Conservation (phyloP, 495 filamentous ascomycete genomes). For the Hyaloscypha hepaticicola region DNA sequence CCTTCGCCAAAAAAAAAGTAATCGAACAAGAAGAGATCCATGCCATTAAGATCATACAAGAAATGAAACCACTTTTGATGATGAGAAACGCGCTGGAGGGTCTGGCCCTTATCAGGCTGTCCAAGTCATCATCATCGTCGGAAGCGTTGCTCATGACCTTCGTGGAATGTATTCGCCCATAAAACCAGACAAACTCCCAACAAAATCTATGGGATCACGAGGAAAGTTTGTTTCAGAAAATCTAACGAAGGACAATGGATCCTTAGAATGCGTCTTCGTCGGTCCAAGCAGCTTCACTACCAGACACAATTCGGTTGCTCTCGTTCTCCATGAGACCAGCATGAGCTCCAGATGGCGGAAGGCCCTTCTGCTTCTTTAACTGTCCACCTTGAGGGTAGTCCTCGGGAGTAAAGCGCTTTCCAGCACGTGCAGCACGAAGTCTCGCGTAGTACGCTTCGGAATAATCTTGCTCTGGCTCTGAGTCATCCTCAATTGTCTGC, state of each 20-base stretch:
- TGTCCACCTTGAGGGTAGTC: constrained; percentile 44
- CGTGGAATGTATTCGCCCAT: constrained; percentile 3
- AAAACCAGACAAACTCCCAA: constrained; percentile 1
- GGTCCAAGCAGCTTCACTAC: constrained; percentile 51
- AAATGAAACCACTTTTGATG: constrained; percentile 21
- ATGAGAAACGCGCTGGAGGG: not conserved
- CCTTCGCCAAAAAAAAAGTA: constrained; percentile 17
- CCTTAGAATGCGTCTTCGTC: constrained; percentile 51
- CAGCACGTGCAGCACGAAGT: constrained; percentile 55
- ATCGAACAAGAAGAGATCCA: constrained; percentile 26
- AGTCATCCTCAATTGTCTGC: constrained; percentile 85
- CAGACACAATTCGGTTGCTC: constrained; percentile 50
- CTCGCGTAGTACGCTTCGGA: constrained; percentile 77
- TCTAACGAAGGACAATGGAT: not conserved
- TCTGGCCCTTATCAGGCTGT: constrained; percentile 4
- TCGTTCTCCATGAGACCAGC: constrained; percentile 42
- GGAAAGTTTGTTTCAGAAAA: not conserved
- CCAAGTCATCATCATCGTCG: constrained; percentile 11
- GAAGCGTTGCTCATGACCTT: constrained; percentile 18
- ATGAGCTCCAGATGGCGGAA: constrained; percentile 36
- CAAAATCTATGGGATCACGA: constrained; percentile 6
- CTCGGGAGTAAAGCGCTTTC: constrained; percentile 62
- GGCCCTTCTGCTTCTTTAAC: constrained; percentile 55
- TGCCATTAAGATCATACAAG: constrained; percentile 29
- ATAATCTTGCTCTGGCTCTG: constrained; percentile 70